phyloP scores from a whole-genome alignment of 2,329 filamentous ascomycete species.

The Chrysosphaeria jannelii region DNA sequence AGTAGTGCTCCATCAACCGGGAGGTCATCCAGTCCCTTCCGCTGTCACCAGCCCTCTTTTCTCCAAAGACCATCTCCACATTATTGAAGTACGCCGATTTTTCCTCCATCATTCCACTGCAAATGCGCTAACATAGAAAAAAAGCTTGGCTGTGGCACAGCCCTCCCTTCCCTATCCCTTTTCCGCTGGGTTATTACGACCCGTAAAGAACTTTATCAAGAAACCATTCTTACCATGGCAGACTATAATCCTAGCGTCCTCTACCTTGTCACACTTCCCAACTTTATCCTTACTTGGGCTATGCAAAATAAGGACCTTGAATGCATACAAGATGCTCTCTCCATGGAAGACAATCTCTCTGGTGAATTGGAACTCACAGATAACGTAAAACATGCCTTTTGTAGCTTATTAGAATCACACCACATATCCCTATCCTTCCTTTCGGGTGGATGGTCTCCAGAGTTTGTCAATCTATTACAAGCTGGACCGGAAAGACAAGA shows the following conservation, averaged over 20 bases:
- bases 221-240: constrained; percentile 32
- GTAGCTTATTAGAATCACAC: constrained; percentile 15
- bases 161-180: constrained; percentile 38
- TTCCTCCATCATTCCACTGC: neutral
- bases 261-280: constrained; percentile 50
- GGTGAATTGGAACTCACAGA: constrained; percentile 34
- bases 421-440: constrained; percentile 32
- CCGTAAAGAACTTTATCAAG: constrained; percentile 2
- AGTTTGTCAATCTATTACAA: constrained; percentile 27
- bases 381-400: constrained; percentile 26
- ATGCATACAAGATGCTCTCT: constrained; percentile 17
- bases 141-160: constrained; percentile 52
- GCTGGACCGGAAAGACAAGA: neutral
- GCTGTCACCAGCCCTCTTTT: too few relatives aligned
- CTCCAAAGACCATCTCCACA: constrained; percentile 13
- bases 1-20: constrained; percentile 19
- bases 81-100: constrained; percentile 19
- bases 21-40: constrained; percentile 7
- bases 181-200: constrained; percentile 24
- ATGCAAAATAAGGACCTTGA: constrained; percentile 12
- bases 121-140: neutral
- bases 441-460: constrained; percentile 43
- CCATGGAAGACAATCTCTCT: constrained; percentile 24
- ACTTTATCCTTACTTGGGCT: constrained; percentile 42
- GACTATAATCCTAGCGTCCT: constrained; percentile 61